Evolutionary conservation across 2,329 filamentous ascomycete genomes (phyloP).

Genomic region (Aspergillus oerlinghausenensis): DNA sequence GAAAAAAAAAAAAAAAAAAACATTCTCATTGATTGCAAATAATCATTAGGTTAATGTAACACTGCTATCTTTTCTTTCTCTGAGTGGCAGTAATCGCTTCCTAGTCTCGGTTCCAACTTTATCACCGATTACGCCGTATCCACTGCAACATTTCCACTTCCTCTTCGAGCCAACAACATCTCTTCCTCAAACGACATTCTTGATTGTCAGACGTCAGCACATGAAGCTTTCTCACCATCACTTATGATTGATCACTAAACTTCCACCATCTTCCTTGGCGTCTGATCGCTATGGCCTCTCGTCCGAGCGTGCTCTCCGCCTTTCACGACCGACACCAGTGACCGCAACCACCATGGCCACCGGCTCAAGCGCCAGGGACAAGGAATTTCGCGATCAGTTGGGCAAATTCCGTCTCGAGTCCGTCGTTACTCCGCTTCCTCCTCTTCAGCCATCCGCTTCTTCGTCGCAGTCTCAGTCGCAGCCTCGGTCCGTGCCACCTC

Average conservation of each 20-base stretch:
- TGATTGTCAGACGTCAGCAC: neutral
- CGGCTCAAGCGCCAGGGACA: constrained; percentile 20
- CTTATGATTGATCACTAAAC: neutral
- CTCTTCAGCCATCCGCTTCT: neutral
- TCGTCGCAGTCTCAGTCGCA: constrained; percentile 10
- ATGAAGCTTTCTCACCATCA: neutral
- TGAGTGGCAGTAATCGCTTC: neutral
- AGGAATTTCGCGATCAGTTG: constrained; percentile 31
- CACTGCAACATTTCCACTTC: neutral
- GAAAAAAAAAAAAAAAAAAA: too few relatives aligned
- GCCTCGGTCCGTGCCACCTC: neutral
- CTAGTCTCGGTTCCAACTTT: neutral
- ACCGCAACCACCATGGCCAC: constrained; percentile 5
- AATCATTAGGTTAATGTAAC: neutral
- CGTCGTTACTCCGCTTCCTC: constrained; percentile 6
- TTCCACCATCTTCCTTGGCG: neutral
- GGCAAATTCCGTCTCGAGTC: constrained; percentile 30
- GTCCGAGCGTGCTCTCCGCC: neutral
- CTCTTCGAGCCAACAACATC: neutral
- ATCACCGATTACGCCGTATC: neutral
- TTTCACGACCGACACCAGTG: neutral
- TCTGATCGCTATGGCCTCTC: neutral
- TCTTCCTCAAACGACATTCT: neutral
- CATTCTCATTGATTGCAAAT: neutral
- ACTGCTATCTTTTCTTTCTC: neutral